Evolutionary conservation across 148 eudicot genomes (phyloP).

Genomic region (Rhododendron mucronatum): DNA sequence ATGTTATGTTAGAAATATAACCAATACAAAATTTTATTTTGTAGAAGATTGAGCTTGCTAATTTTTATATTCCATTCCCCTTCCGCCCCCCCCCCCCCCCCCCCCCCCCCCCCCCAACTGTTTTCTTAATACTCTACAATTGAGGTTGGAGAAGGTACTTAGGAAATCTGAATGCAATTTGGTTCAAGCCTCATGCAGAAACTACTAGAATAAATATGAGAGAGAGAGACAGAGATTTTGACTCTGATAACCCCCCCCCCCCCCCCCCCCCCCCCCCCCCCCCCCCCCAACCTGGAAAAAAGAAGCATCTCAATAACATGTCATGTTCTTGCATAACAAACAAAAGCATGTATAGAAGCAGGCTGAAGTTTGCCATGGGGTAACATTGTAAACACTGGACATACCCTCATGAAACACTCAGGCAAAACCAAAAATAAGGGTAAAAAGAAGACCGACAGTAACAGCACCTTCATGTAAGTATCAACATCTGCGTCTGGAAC

Average conservation of each 20-base stretch:
- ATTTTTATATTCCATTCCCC: neutral
- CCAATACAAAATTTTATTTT: neutral
- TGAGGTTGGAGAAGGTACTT: neutral
- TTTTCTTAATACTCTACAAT: no score
- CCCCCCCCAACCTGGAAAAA: neutral
- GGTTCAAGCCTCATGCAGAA: neutral
- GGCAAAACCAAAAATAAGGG: neutral
- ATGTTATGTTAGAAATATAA: neutral
- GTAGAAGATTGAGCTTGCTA: neutral
- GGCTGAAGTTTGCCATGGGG: neutral
- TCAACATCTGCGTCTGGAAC: conserved; percentile 76
- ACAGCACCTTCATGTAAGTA: conserved; percentile 74
- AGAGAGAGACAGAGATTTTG: neutral
- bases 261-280: no score
- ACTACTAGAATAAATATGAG: neutral
- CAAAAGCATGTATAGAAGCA: neutral
- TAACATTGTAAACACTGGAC: neutral
- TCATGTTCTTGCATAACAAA: neutral
- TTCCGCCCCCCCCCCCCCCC: no score
- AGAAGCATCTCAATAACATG: neutral
- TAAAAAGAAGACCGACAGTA: neutral
- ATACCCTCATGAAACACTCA: neutral
- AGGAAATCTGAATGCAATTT: neutral
- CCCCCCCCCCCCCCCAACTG: no score
- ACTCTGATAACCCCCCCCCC: neutral